Percentiles rank a stretch among this genome's conserved stretches.
phyloP scores from a whole-genome alignment of 2,329 filamentous ascomycete genomes.

The Epichloe baconii region DNA sequence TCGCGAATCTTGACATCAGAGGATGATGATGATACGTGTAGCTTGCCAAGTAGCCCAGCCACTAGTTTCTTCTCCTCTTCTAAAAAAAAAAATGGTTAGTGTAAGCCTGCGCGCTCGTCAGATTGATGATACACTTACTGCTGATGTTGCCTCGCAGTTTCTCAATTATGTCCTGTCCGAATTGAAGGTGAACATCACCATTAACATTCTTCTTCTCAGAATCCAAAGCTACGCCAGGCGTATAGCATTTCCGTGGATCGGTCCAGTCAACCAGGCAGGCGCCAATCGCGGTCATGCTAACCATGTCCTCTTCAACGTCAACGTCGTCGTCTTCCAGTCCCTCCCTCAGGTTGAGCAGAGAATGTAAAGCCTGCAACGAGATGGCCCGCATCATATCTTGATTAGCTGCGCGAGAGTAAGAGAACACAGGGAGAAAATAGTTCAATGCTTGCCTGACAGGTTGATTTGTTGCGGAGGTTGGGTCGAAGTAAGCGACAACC shows the following conservation, averaged over 20 bases:
- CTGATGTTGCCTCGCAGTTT: constrained; percentile 52
- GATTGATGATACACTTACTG: constrained; percentile 37
- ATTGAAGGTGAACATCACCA: constrained; percentile 66
- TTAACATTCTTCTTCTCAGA: constrained; percentile 51
- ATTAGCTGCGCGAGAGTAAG: constrained; percentile 71
- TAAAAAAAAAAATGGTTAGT: constrained; percentile 23
- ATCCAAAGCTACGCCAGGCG: constrained; percentile 35
- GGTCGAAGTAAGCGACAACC: constrained; percentile 80
- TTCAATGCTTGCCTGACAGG: constrained; percentile 74
- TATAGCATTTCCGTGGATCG: constrained; percentile 69
- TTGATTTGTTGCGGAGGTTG: constrained; percentile 66
- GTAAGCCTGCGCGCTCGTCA: not conserved
- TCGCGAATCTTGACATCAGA: constrained; percentile 44
- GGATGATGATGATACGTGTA: constrained; percentile 61
- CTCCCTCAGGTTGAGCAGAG: constrained; percentile 60
- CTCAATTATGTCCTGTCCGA: constrained; percentile 67
- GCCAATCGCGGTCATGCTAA: constrained; percentile 63
- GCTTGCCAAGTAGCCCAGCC: constrained; percentile 65
- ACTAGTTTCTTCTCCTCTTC: constrained; percentile 80
- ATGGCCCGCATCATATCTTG: constrained; percentile 69
- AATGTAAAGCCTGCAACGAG: constrained; percentile 60
- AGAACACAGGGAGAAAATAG: constrained; percentile 92
- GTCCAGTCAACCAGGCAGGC: constrained; percentile 89
- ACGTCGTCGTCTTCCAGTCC: constrained; percentile 62
- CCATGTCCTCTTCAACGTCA: constrained; percentile 65